Evolutionary conservation across 2,329 filamentous ascomycete species (phyloP), one percentile per base, ranked within the genome.

Genomic region (Clarireedia sp.): DNA sequence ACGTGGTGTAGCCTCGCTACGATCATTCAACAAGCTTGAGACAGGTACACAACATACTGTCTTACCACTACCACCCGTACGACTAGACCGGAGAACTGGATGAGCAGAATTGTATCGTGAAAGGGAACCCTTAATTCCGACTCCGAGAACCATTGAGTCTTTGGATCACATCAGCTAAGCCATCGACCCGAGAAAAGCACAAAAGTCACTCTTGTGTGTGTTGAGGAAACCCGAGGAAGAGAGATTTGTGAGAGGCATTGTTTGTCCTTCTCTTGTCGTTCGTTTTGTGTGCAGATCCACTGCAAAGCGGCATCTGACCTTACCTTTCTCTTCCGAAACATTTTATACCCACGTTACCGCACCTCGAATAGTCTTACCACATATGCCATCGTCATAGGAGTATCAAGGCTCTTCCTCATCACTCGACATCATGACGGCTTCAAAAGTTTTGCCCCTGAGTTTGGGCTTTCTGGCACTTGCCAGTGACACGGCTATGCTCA

Each of bases 391-490:
- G 26, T 16, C 21, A n/a, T 14, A 40, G 51, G 44, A 46, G 36
- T 16, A 21, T 43, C 41, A 54, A 29, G 43, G 21, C 17, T 48
- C 33, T 40, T 44, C 21, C 47, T 54, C 33, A 48, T 3, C 36
- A 38, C 37, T 33, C 33, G 43, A 57, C 55, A 55, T 47, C 40
- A 67, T 67, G 66, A 57, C 45, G 47, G 23, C 60, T 26, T 59
- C 59, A 48, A 59, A 58, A 43, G 58, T 48, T 26, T 54, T 67
- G 40, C 59, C 59, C 45, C 24, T 67, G 43, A 59, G 53, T 51
- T 58, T 69, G 21, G 66, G 67, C 26, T 61, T 60, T 51, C 47
- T 68, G 46, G 64, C 67, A 17, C 56, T 64, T 38, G 59, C 59
- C 47, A 68, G 67, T 56, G 62, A 57, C 19, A 52, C 61, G 38